Evolutionary conservation across 108 stramenopile species (phyloP).

Genomic region (Mayamaea pseudoterrestris): DNA sequence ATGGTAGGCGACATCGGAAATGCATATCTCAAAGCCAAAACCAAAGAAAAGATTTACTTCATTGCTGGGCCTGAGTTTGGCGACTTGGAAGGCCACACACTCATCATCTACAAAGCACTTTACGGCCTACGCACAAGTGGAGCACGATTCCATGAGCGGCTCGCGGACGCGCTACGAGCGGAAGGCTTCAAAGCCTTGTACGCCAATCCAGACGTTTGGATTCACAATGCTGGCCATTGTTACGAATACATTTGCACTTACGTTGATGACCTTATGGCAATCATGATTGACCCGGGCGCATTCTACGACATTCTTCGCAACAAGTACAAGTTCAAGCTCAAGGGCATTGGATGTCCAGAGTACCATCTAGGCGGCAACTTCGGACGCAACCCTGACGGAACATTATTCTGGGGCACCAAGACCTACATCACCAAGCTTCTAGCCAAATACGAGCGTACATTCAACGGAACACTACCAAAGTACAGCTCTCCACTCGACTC

Average conservation of each 20-base stretch:
- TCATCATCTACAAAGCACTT: constrained; percentile 16
- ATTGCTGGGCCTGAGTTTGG: constrained; percentile 3
- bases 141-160: constrained; percentile 7
- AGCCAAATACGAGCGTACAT: no score
- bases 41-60: constrained; percentile 21
- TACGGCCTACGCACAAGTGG: constrained; percentile 21
- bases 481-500: constrained; percentile 9
- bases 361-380: no score
- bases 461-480: no score
- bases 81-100: constrained; percentile 8
- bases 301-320: constrained; percentile 1
- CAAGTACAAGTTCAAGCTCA: constrained; percentile 15
- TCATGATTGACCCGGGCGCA: constrained; percentile 4
- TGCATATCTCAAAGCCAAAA: constrained; percentile 17
- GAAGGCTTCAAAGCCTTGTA: background rate
- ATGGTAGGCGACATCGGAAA: constrained; percentile 15
- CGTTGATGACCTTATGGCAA: constrained; percentile 17
- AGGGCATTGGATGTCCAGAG: constrained; percentile 9
- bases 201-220: constrained; percentile 13
- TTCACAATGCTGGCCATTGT: constrained; percentile 9
- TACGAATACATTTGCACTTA: constrained; percentile 27
- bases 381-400: no score
- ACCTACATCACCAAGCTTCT: no score
- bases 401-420: no score
- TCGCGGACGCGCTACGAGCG: constrained; percentile 1